These are phyloP conservation scores for Acanthamoeba lenticulata DNA, from an alignment of 208 protist genomes.

Conservation along the genomic window DNA sequence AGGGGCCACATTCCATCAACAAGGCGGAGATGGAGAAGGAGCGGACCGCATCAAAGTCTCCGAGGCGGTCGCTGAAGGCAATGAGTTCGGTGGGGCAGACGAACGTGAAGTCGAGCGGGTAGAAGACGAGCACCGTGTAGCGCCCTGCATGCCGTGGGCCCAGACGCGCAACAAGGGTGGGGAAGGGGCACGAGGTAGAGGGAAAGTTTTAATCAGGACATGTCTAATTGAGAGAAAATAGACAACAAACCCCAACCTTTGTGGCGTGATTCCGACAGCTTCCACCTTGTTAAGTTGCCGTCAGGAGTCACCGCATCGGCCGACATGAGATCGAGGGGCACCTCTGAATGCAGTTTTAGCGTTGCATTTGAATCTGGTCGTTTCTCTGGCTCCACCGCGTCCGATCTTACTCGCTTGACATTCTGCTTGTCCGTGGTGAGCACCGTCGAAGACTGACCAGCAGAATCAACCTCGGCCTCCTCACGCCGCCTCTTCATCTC, in stretches of 20 bases:
- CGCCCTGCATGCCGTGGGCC: no score
- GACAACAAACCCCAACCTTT: conserved; percentile 37
- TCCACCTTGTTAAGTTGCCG: not conserved
- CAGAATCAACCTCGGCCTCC: not conserved
- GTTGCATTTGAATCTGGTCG: not conserved
- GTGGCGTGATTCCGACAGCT: not conserved
- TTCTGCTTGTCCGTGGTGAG: not conserved
- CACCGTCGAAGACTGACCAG: no score
- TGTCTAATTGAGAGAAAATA: conserved; percentile 12
- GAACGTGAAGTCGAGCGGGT: conserved; percentile 97
- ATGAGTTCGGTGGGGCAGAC: conserved; percentile 98
- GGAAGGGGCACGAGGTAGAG: not conserved
- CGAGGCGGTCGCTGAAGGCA: conserved; percentile 93
- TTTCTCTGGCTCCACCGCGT: not conserved
- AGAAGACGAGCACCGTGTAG: conserved; percentile 96
- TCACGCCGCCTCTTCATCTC: conserved; percentile 31
- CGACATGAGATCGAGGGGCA: not conserved
- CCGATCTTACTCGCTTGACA: not conserved
- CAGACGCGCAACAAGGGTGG: not conserved
- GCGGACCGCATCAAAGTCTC: conserved; percentile 90
- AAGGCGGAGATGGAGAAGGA: conserved; percentile 83
- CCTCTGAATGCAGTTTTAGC: not conserved
- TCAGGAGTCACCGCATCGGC: not conserved
- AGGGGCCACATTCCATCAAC: not conserved
- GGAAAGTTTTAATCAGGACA: not conserved